phyloP scores from a whole-genome alignment of 805 yeast genomes.

The Helenozyma baotianmanensis region DNA sequence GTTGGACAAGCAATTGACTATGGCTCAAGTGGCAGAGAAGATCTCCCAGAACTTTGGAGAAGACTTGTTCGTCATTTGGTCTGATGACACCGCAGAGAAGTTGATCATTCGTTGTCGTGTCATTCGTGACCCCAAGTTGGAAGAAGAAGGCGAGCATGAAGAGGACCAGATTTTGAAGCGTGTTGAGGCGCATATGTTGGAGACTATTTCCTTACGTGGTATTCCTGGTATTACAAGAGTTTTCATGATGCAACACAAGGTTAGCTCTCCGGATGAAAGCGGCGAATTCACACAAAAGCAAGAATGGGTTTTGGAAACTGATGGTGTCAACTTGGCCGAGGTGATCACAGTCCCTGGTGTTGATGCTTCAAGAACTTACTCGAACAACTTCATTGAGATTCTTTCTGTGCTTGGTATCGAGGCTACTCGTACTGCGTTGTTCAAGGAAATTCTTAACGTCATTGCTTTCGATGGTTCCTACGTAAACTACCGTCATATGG shows the following conservation, averaged over 20 bases:
- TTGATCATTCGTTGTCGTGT: slow-evolving; percentile 97
- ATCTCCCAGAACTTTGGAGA: slow-evolving; percentile 90
- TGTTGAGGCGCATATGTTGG: slow-evolving; percentile 94
- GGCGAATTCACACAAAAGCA: slow-evolving; percentile 88
- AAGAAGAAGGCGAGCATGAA: slow-evolving; percentile 91
- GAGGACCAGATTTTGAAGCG: slow-evolving; percentile 95
- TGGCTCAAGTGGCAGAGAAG: slow-evolving; percentile 97
- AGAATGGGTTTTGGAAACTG: slow-evolving; percentile 98
- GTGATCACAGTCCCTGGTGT: slow-evolving; percentile 96
- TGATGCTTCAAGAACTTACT: slow-evolving; percentile 83
- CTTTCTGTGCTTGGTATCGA: slow-evolving; percentile 95
- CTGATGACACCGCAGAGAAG: slow-evolving; percentile 97
- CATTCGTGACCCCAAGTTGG: slow-evolving; percentile 92
- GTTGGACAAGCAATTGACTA: slow-evolving; percentile 95
- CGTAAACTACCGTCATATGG: slow-evolving; percentile 98
- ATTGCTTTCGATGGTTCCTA: slow-evolving; percentile 99
- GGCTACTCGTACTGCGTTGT: slow-evolving; percentile 93
- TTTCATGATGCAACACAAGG: slow-evolving; percentile 82
- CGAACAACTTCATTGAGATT: slow-evolving; percentile 94
- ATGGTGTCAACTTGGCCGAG: slow-evolving; percentile 93
- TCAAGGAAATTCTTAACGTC: slow-evolving; percentile 91
- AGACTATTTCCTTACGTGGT: slow-evolving; percentile 92
- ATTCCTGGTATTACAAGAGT: slow-evolving; percentile 89
- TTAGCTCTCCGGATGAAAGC: slow-evolving; percentile 63
- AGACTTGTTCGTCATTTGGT: slow-evolving; percentile 96